These are phyloP conservation scores for Alternaria sp. DNA, from an alignment of 2,329 filamentous ascomycete species.

Conservation along the genomic window DNA sequence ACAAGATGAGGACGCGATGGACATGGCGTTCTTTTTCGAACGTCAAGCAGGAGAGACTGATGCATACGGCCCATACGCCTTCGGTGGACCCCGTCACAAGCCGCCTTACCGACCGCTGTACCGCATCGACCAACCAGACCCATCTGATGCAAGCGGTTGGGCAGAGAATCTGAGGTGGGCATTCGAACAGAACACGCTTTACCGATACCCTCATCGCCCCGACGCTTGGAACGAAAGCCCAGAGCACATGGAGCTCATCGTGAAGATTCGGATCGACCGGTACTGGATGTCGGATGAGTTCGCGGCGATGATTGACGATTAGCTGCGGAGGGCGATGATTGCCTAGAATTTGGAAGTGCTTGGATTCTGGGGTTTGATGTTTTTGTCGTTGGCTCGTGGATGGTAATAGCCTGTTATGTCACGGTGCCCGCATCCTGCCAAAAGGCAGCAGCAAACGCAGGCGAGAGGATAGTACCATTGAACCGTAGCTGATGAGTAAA, in stretches of 20 bases:
- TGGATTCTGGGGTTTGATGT: not conserved
- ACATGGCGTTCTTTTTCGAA: slow-evolving; percentile 4
- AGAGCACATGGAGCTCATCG: slow-evolving; percentile 31
- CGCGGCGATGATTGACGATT: slow-evolving; percentile 12
- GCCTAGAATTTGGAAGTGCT: too few relatives aligned
- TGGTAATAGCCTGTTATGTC: not conserved
- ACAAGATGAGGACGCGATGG: not conserved
- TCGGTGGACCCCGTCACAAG: slow-evolving; percentile 22
- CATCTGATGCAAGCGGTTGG: slow-evolving; percentile 27
- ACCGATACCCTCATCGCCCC: slow-evolving; percentile 7
- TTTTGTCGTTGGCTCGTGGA: not conserved
- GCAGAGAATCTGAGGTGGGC: slow-evolving; percentile 36
- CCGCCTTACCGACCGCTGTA: slow-evolving; percentile 28
- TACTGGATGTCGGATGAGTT: slow-evolving; percentile 31
- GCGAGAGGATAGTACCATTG: not conserved
- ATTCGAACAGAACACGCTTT: slow-evolving; percentile 21
- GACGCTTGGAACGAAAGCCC: slow-evolving; percentile 33
- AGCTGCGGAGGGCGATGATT: not conserved
- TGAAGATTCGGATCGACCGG: slow-evolving; percentile 16
- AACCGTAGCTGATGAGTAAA: not conserved
- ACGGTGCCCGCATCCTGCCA: not conserved
- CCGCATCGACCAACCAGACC: slow-evolving; percentile 14
- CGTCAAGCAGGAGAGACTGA: slow-evolving; percentile 8
- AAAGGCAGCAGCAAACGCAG: not conserved
- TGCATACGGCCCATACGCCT: slow-evolving; percentile 22